Percentiles rank a stretch among this genome's conserved stretches.
Conservation (phyloP, 192 early-diverging fungal genomes). For the Entomortierella beljakovae region DNA sequence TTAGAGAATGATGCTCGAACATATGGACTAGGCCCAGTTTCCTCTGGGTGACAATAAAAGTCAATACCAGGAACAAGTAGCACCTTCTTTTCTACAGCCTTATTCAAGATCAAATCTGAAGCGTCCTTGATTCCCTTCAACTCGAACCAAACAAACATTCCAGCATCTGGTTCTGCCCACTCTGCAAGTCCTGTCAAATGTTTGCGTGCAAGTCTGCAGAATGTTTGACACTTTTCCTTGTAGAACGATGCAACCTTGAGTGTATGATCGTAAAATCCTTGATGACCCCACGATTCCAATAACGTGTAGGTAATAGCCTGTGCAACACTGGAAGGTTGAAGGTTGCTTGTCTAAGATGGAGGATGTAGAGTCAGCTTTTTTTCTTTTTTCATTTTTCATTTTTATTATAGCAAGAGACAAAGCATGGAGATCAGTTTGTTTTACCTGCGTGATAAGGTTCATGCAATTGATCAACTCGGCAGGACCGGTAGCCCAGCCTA, state of each 20-base stretch:
- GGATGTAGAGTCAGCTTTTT: constrained; percentile 2
- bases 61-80: constrained; percentile 75
- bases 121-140: constrained; percentile 61
- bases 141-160: constrained; percentile 95
- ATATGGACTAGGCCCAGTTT: constrained; percentile 62
- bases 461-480: constrained; percentile 81
- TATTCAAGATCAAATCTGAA: constrained; percentile 68
- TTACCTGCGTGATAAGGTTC: constrained; percentile 75
- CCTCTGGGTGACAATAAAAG: constrained; percentile 56
- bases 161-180: constrained; percentile 72
- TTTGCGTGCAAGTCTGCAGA: constrained; percentile 70
- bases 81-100: constrained; percentile 75
- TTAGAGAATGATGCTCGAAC: constrained; percentile 79
- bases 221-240: constrained; percentile 71
- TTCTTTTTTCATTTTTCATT: neutral
- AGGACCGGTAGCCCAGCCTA: constrained; percentile 83
- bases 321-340: constrained; percentile 87
- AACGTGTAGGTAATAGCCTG: constrained; percentile 82
- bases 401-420: too few species aligned
- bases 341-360: constrained; percentile 71
- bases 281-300: constrained; percentile 81
- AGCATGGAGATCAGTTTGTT: too few species aligned
- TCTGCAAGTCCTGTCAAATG: constrained; percentile 71
- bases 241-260: constrained; percentile 80
- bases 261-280: constrained; percentile 83